Percentiles rank a stretch among this genome's conserved stretches.
phyloP scores from a whole-genome alignment of 495 filamentous ascomycete species.

The Neurospora sp. region DNA sequence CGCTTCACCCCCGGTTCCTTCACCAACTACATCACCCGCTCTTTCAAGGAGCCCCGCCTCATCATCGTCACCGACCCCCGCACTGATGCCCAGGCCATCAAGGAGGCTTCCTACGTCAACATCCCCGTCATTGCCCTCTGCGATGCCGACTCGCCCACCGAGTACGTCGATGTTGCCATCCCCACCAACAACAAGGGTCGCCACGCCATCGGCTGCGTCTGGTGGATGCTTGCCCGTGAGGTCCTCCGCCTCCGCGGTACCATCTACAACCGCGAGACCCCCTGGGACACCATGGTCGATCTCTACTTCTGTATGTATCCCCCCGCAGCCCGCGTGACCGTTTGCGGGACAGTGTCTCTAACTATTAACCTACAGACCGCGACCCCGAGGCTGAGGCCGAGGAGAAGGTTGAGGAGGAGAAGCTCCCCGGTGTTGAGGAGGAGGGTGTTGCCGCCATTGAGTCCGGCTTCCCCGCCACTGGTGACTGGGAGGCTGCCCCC shows the following conservation, averaged over 20 bases:
- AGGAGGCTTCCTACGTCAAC: slow-evolving; percentile 99
- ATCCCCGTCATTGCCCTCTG: slow-evolving; percentile 98
- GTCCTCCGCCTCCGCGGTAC: slow-evolving; percentile 97
- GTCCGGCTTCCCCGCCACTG: slow-evolving; percentile 50
- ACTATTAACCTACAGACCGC: slow-evolving; percentile 50
- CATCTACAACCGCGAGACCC: slow-evolving; percentile 81
- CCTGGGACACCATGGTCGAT: slow-evolving; percentile 99
- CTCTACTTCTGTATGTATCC: slow-evolving; percentile 80
- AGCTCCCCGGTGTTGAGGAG: slow-evolving; percentile 73
- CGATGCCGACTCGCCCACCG: slow-evolving; percentile 98
- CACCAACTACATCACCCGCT: slow-evolving; percentile 99
- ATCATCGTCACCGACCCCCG: slow-evolving; percentile 99
- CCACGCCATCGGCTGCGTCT: slow-evolving; percentile 94
- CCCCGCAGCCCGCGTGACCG: not conserved
- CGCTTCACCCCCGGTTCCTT: slow-evolving; percentile 99
- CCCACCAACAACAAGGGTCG: slow-evolving; percentile 99
- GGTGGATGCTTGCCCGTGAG: slow-evolving; percentile 99
- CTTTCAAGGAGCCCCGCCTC: slow-evolving; percentile 99
- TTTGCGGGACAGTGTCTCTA: slow-evolving; percentile 5
- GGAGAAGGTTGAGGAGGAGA: slow-evolving; percentile 65
- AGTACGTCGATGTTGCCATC: slow-evolving; percentile 99
- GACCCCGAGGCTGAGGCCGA: slow-evolving; percentile 98
- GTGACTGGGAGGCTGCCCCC: slow-evolving; percentile 63
- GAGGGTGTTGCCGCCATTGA: slow-evolving; percentile 70
- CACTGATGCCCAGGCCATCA: slow-evolving; percentile 99